phyloP scores from a whole-genome alignment of 495 filamentous ascomycete species.

The Tuber borchii region DNA sequence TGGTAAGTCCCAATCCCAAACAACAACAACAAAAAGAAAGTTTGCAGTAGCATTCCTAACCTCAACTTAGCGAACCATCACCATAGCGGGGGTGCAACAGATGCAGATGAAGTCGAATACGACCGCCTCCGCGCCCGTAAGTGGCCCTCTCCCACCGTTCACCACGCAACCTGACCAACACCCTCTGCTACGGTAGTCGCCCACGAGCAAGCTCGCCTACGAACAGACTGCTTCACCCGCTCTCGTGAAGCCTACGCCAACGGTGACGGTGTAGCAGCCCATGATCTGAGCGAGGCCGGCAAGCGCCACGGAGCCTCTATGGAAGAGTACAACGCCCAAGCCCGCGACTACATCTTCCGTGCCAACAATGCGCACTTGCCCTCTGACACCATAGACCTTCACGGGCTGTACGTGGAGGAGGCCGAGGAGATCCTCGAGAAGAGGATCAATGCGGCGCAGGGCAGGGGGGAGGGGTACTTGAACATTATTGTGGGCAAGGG shows the following conservation, averaged over 20 bases:
- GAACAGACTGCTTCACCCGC: conserved; percentile 67
- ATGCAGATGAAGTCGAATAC: conserved; percentile 74
- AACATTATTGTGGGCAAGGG: conserved; percentile 93
- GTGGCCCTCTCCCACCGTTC: neutral
- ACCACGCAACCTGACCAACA: neutral
- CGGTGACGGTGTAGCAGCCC: conserved; percentile 72
- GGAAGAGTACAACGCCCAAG: conserved; percentile 78
- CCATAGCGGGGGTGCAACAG: conserved; percentile 43
- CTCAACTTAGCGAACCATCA: neutral
- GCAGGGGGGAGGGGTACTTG: conserved; percentile 66
- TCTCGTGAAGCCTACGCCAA: conserved; percentile 70
- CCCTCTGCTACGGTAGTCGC: conserved; percentile 49
- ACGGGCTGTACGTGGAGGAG: conserved; percentile 89
- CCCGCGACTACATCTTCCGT: conserved; percentile 87
- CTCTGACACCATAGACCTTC: conserved; percentile 82
- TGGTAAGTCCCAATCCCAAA: neutral
- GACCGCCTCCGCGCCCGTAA: conserved; percentile 69
- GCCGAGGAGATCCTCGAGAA: conserved; percentile 81
- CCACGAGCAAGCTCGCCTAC: conserved; percentile 66
- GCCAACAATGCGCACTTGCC: conserved; percentile 69
- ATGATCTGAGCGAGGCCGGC: conserved; percentile 72
- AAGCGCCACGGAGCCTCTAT: conserved; percentile 73
- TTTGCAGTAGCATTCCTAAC: neutral
- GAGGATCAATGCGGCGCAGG: conserved; percentile 66
- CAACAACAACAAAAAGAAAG: neutral